Evolutionary conservation across 176 grass and related monocot species (phyloP).

Genomic region (maize (Zea mays)): DNA sequence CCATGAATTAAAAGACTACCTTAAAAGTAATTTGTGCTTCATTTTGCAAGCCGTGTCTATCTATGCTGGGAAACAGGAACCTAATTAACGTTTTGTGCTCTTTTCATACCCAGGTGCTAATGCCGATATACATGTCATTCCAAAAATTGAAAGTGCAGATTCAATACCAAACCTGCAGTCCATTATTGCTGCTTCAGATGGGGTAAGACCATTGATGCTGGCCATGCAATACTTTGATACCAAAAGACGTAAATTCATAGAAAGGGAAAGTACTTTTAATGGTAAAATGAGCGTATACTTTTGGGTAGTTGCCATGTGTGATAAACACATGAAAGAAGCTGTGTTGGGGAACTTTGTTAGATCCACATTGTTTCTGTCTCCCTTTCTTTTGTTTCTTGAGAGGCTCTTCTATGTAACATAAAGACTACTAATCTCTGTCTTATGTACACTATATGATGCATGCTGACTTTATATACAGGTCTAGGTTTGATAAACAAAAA

Average conservation of each 20-base stretch:
- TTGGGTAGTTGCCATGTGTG: slow-evolving; percentile 9
- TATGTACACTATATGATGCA: background rate
- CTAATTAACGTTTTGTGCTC: slow-evolving; percentile 36
- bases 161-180: slow-evolving; percentile 94
- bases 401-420: background rate
- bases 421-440: background rate
- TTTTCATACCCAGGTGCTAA: slow-evolving; percentile 62
- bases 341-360: slow-evolving; percentile 2
- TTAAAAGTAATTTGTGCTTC: slow-evolving; percentile 65
- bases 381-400: background rate
- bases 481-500: background rate
- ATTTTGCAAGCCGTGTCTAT: slow-evolving; percentile 30
- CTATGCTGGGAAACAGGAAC: slow-evolving; percentile 14
- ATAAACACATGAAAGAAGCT: slow-evolving; percentile 4
- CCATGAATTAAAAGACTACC: slow-evolving; percentile 88
- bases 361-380: background rate
- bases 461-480: slow-evolving; percentile 3
- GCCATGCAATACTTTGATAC: slow-evolving; percentile 7
- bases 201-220: slow-evolving; percentile 49
- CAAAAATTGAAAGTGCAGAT: slow-evolving; percentile 99
- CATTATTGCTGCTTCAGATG: slow-evolving; percentile 98
- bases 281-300: slow-evolving; percentile 6
- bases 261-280: background rate
- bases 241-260: background rate
- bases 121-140: slow-evolving; percentile 88